Percentiles rank a stretch among this genome's conserved stretches.
Conservation (phyloP, 768 basidiomycete species). For the Candolleomyces eurysporus region DNA sequence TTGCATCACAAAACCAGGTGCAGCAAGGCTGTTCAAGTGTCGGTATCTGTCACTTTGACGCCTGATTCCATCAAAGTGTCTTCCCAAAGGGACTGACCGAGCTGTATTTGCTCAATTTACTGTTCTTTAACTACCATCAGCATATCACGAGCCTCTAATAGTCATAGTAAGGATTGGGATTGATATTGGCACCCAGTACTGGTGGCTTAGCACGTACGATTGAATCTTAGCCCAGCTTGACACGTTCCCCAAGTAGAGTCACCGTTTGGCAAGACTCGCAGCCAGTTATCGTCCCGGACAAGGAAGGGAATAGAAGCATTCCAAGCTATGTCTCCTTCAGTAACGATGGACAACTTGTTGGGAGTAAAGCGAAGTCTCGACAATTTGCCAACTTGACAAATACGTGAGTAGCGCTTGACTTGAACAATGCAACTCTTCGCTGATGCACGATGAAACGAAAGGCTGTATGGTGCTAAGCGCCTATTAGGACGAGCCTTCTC, state of each 20-base stretch:
- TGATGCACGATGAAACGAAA: neutral
- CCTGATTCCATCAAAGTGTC: no score
- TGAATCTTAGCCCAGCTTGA: no score
- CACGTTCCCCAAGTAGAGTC: neutral
- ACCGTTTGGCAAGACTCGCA: neutral
- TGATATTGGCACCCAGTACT: neutral
- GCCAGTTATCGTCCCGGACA: neutral
- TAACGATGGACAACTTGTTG: neutral
- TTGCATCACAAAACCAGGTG: no score
- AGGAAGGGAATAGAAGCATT: neutral
- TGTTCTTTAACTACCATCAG: neutral
- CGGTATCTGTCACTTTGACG: no score
- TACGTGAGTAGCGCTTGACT: neutral
- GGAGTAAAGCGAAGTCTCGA: neutral
- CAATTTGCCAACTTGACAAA: neutral
- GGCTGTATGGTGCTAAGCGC: neutral
- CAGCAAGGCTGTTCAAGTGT: no score
- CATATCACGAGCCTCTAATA: neutral
- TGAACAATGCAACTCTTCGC: neutral
- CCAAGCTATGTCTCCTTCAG: neutral
- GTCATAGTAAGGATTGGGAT: neutral
- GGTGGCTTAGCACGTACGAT: neutral
- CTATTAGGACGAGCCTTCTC: neutral
- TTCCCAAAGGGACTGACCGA: no score
- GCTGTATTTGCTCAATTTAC: no score